Conservation (phyloP, 352 stramenopile species). For the Globisporangium viniferum region DNA sequence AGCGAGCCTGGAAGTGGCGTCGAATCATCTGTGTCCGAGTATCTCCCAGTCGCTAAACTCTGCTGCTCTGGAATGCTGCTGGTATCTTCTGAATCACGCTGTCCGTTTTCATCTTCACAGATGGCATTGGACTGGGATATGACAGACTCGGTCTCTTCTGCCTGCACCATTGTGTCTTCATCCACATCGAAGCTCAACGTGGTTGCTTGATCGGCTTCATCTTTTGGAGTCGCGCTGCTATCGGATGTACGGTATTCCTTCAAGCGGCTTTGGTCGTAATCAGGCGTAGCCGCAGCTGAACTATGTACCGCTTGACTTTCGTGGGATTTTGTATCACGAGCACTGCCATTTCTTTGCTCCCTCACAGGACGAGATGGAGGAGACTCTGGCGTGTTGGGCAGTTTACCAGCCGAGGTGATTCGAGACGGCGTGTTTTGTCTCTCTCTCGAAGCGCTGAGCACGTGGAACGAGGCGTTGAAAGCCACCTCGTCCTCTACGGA, state of each 20-base stretch:
- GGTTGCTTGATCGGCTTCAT: neutral
- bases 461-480: constrained; percentile 32
- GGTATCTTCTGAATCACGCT: neutral
- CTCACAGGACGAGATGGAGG: neutral
- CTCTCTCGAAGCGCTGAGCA: constrained; percentile 29
- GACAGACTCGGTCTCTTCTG: neutral
- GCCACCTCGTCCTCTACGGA: constrained; percentile 28
- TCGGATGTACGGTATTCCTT: neutral
- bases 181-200: neutral
- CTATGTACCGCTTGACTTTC: neutral
- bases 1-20: neutral
- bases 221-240: neutral
- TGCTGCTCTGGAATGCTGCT: neutral
- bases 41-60: neutral
- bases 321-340: neutral
- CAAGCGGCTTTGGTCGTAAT: neutral
- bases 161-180: neutral
- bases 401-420: neutral
- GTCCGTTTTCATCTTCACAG: neutral
- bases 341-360: neutral
- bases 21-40: neutral
- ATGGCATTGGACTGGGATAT: neutral
- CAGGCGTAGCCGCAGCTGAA: neutral
- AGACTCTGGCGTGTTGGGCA: neutral
- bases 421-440: constrained; percentile 6